These are phyloP conservation scores for Macrolepiota fuliginosa DNA, from an alignment of 768 basidiomycete species.

Conservation along the genomic window DNA sequence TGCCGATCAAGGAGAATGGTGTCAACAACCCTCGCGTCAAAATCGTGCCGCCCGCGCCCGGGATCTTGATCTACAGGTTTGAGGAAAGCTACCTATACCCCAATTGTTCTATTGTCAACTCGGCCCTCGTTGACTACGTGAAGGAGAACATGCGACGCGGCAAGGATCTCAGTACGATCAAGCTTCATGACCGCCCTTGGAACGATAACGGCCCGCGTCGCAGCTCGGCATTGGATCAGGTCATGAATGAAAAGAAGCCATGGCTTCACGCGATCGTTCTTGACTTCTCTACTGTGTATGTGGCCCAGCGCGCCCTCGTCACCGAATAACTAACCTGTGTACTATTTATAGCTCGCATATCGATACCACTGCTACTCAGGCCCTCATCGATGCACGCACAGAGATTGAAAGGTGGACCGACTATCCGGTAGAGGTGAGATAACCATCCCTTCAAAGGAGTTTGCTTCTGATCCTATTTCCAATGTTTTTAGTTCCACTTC, in stretches of 20 bases:
- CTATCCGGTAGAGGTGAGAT: conserved; percentile 62
- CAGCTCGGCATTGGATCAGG: conserved; percentile 43
- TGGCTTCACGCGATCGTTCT: conserved; percentile 82
- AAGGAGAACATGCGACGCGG: conserved; percentile 76
- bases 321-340: background rate
- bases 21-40: conserved; percentile 68
- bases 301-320: conserved; percentile 8
- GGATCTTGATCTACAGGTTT: conserved; percentile 87
- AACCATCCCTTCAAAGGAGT: background rate
- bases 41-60: conserved; percentile 77
- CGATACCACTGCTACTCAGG: conserved; percentile 90
- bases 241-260: conserved; percentile 55
- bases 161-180: conserved; percentile 64
- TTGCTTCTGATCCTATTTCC: background rate
- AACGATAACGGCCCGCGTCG: conserved; percentile 84
- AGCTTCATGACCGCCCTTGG: conserved; percentile 80
- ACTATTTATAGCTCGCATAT: conserved; percentile 62
- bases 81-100: conserved; percentile 91
- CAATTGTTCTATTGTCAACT: conserved; percentile 68
- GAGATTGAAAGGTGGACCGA: conserved; percentile 90
- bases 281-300: conserved; percentile 84
- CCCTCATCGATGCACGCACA: conserved; percentile 83
- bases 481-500: conserved; percentile 77
- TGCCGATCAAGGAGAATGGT: conserved; percentile 65
- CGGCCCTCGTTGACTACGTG: conserved; percentile 76